Evolutionary conservation across 148 eudicot genomes (phyloP).

Genomic region (Rhododendron vialii): DNA sequence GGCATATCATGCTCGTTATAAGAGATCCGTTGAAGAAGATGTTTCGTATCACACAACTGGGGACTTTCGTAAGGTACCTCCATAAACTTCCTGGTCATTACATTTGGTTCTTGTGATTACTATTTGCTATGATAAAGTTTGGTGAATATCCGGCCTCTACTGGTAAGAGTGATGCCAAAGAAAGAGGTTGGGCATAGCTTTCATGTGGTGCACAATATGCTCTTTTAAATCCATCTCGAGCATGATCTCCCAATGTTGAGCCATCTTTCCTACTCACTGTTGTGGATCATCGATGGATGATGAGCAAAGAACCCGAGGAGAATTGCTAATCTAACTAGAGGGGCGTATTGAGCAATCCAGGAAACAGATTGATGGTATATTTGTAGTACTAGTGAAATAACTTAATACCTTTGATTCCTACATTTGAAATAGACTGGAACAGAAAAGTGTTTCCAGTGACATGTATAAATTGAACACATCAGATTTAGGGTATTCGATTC

Average conservation of each 20-base stretch:
- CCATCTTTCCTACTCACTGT: neutral
- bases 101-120: neutral
- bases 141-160: neutral
- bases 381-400: neutral
- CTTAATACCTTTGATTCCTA: neutral
- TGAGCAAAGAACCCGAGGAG: neutral
- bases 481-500: neutral
- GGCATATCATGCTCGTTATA: slow-evolving; percentile 61
- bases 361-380: neutral
- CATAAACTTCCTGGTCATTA: neutral
- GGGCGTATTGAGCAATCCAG: neutral
- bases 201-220: neutral
- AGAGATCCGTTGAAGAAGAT: slow-evolving; percentile 87
- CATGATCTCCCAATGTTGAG: neutral
- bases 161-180: neutral
- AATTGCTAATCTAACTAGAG: neutral
- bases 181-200: neutral
- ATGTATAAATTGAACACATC: neutral
- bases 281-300: neutral
- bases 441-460: neutral
- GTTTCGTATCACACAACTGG: slow-evolving; percentile 73
- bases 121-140: neutral
- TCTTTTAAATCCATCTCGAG: neutral
- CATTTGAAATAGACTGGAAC: neutral
- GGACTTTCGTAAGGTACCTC: slow-evolving; percentile 72